These are phyloP conservation scores for Bombardia bombarda DNA, from an alignment of 495 filamentous ascomycete species.

Conservation along the genomic window DNA sequence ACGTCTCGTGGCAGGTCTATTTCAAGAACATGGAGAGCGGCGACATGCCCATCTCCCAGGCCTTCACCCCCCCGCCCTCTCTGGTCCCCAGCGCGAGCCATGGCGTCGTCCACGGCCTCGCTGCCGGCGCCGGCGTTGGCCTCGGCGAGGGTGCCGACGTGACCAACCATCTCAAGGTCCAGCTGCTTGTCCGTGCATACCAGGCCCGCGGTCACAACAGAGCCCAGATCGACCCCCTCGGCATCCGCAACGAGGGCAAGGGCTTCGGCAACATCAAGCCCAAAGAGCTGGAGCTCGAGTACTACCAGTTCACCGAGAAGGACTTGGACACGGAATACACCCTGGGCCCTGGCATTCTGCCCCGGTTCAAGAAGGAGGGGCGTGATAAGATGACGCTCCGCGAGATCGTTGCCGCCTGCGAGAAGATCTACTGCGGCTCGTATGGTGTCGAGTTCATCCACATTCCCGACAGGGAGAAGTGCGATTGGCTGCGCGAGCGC, in stretches of 20 bases:
- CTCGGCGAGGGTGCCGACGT: slow-evolving; percentile 71
- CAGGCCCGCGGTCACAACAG: slow-evolving; percentile 98
- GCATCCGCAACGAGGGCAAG: slow-evolving; percentile 79
- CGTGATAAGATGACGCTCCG: slow-evolving; percentile 93
- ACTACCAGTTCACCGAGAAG: slow-evolving; percentile 91
- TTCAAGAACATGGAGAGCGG: slow-evolving; percentile 98
- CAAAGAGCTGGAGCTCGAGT: slow-evolving; percentile 84
- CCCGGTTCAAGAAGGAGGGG: slow-evolving; percentile 78
- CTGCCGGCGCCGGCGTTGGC: slow-evolving; percentile 60
- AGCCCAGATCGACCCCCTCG: slow-evolving; percentile 91
- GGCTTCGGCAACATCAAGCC: slow-evolving; percentile 83
- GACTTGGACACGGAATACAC: slow-evolving; percentile 89
- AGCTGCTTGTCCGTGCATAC: slow-evolving; percentile 92
- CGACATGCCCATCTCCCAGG: slow-evolving; percentile 93
- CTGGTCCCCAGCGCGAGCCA: slow-evolving; percentile 72
- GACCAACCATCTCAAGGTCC: slow-evolving; percentile 95
- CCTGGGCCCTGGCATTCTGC: slow-evolving; percentile 90
- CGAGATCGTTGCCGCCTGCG: slow-evolving; percentile 88
- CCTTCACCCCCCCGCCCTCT: slow-evolving; percentile 91
- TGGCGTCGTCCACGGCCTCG: slow-evolving; percentile 69
- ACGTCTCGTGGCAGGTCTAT: slow-evolving; percentile 98
- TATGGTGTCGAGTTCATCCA: slow-evolving; percentile 98
- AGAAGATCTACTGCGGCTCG: slow-evolving; percentile 91
- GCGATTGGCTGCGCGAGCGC: slow-evolving; percentile 94
- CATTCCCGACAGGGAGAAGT: slow-evolving; percentile 94